Conservation (phyloP, 148 eudicot genomes). For the Camellia lanceoleosa region DNA sequence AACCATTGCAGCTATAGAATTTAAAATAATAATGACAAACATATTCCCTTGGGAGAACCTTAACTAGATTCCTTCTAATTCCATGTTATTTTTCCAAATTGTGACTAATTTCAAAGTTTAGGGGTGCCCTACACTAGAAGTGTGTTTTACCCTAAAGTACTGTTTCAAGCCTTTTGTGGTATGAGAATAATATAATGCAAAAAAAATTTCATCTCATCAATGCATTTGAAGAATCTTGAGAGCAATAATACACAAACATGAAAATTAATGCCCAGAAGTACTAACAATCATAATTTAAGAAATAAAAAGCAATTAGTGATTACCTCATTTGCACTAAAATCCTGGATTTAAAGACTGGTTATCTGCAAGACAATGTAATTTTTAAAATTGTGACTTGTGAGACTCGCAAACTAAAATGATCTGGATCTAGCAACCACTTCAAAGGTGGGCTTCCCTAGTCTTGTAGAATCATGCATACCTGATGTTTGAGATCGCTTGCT, state of each 20-base stretch:
- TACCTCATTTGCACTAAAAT: constrained; percentile 84
- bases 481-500: constrained; percentile 54
- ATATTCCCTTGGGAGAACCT: too few species aligned
- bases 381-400: constrained; percentile 3
- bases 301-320: constrained; percentile 17
- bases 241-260: neutral
- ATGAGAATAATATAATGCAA: too few species aligned
- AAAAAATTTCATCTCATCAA: too few species aligned
- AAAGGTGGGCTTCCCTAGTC: neutral
- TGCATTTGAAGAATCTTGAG: neutral
- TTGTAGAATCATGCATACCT: constrained; percentile 43
- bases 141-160: too few species aligned
- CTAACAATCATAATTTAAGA: neutral
- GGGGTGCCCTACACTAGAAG: too few species aligned
- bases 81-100: too few species aligned
- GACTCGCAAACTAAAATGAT: neutral
- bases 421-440: neutral
- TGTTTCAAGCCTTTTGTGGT: too few species aligned
- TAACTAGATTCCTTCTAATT: too few species aligned
- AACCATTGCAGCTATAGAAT: too few species aligned
- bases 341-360: constrained; percentile 85
- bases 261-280: neutral
- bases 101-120: too few species aligned
- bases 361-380: constrained; percentile 42
- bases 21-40: too few species aligned